Evolutionary conservation across 2,329 filamentous ascomycete species (phyloP).

Genomic region (Talaromyces sp.): DNA sequence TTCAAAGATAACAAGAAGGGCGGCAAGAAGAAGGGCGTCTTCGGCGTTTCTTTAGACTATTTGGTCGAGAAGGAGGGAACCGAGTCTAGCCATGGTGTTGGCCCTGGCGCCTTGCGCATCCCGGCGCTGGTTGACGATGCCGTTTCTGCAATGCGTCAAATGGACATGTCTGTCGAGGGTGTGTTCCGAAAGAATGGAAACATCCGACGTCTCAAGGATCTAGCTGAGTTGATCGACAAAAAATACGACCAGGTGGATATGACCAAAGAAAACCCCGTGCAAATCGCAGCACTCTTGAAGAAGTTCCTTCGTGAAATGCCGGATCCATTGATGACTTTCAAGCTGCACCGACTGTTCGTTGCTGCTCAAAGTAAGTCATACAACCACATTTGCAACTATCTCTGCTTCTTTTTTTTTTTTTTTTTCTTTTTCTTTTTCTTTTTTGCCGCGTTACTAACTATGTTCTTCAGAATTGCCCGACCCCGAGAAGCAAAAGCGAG

Average conservation of each 20-base stretch:
- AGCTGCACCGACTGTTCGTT: slow-evolving; percentile 89
- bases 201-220: slow-evolving; percentile 87
- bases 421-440: slow-evolving; percentile 12
- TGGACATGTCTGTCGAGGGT: slow-evolving; percentile 98
- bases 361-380: slow-evolving; percentile 71
- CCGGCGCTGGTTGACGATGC: slow-evolving; percentile 95
- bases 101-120: slow-evolving; percentile 84
- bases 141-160: slow-evolving; percentile 92
- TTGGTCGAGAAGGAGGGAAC: slow-evolving; percentile 92
- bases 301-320: slow-evolving; percentile 93
- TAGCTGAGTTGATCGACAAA: slow-evolving; percentile 82
- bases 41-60: slow-evolving; percentile 83
- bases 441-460: slow-evolving; percentile 14
- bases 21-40: slow-evolving; percentile 89
- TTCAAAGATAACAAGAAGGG: slow-evolving; percentile 75
- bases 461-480: slow-evolving; percentile 68
- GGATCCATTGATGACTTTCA: slow-evolving; percentile 91
- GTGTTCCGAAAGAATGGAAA: slow-evolving; percentile 99
- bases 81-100: slow-evolving; percentile 96
- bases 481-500: slow-evolving; percentile 76
- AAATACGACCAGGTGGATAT: slow-evolving; percentile 85
- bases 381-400: no score
- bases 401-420: no score
- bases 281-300: slow-evolving; percentile 90
- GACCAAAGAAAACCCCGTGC: slow-evolving; percentile 85